phyloP scores from a whole-genome alignment of 371 early-diverging fungal genomes.

The Lichtheimia corymbifera region DNA sequence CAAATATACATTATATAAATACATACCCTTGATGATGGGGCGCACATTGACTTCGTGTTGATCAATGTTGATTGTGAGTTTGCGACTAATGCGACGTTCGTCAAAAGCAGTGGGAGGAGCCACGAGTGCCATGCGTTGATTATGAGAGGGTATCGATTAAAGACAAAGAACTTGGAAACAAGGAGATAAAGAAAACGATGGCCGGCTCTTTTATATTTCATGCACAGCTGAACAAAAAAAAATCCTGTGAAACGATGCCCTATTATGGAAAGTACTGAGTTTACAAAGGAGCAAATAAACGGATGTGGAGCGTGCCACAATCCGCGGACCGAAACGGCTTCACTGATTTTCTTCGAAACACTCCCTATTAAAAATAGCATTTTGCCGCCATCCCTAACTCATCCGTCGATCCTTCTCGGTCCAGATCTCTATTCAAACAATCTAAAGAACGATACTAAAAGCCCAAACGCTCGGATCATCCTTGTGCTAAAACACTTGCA shows the following conservation, averaged over 20 bases:
- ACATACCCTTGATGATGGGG: conserved; percentile 44
- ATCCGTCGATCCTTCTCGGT: neutral
- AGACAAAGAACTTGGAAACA: neutral
- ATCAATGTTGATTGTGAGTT: conserved; percentile 37
- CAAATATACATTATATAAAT: neutral
- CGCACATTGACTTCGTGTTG: conserved; percentile 35
- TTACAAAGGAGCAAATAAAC: neutral
- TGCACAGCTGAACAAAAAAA: neutral
- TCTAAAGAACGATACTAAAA: no score
- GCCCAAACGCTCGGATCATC: no score
- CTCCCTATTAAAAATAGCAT: conserved; percentile 3
- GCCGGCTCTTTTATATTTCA: neutral
- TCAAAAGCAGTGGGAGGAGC: conserved; percentile 11
- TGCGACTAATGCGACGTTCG: conserved; percentile 32
- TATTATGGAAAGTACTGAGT: neutral
- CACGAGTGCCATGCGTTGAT: conserved; percentile 1
- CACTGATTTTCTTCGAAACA: neutral
- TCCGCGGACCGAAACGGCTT: no score
- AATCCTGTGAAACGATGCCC: neutral
- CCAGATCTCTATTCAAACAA: neutral
- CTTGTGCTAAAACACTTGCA: no score
- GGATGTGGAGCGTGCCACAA: neutral
- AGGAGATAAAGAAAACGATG: neutral
- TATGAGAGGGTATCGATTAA: neutral
- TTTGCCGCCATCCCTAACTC: neutral